phyloP scores from a whole-genome alignment of 164 flowering plant species.

The Akebia trifoliata region DNA sequence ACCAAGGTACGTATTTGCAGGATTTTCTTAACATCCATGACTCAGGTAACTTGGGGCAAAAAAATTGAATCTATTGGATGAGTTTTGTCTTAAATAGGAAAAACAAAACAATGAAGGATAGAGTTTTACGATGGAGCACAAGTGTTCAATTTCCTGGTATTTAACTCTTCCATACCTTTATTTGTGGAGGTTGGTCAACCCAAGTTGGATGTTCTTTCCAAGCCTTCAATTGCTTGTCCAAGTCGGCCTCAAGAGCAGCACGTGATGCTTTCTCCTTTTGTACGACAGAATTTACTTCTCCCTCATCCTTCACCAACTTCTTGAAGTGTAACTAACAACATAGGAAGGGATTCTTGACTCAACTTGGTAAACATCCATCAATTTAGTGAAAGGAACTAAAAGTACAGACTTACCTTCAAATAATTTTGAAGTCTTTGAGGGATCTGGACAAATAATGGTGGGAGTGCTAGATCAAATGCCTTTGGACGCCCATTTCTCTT shows the following conservation, averaged over 20 bases:
- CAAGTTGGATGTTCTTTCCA: slow-evolving; percentile 91
- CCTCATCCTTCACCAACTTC: slow-evolving; percentile 19
- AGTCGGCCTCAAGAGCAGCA: slow-evolving; percentile 28
- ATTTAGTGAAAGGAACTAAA: neutral
- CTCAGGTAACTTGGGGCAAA: too few relatives aligned
- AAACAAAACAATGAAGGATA: neutral
- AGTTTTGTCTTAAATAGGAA: neutral
- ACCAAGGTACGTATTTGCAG: too few relatives aligned
- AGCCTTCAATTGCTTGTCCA: slow-evolving; percentile 66
- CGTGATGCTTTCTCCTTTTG: slow-evolving; percentile 23
- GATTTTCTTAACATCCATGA: too few relatives aligned
- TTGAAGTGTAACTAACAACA: slow-evolving; percentile 42
- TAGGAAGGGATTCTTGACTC: neutral
- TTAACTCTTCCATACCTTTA: slow-evolving; percentile 49
- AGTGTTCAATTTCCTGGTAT: neutral
- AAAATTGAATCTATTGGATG: too few relatives aligned
- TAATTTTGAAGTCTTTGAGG: slow-evolving; percentile 46
- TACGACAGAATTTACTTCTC: slow-evolving; percentile 16
- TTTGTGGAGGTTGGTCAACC: slow-evolving; percentile 54
- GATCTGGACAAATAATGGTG: slow-evolving; percentile 36
- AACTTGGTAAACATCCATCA: neutral
- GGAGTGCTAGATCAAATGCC: slow-evolving; percentile 34
- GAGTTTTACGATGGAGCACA: neutral
- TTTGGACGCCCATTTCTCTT: slow-evolving; percentile 20
- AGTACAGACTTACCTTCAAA: slow-evolving; percentile 42